Conservation (phyloP, 169 alveolate species). For the Theileria annulata region DNA sequence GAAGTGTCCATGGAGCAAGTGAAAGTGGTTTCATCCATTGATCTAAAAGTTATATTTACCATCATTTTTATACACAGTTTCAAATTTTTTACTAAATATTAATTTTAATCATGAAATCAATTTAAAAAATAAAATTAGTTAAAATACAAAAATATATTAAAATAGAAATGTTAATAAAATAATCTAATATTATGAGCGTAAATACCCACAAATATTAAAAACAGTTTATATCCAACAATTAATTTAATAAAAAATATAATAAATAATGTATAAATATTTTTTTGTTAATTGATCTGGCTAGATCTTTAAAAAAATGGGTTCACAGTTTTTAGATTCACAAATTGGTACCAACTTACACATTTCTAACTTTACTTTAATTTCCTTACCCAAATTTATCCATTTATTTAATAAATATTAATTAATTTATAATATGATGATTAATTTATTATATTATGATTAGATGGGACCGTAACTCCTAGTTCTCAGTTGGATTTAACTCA, state of each 20-base stretch:
- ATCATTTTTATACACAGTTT: neutral
- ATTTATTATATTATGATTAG: neutral
- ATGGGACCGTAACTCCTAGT: neutral
- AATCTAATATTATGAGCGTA: neutral
- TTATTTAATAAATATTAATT: no score
- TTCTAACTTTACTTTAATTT: neutral
- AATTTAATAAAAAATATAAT: no score
- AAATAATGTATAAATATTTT: neutral
- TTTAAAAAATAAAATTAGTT: no score
- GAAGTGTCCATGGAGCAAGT: conserved; percentile 7
- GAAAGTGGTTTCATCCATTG: conserved; percentile 23
- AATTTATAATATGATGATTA: no score
- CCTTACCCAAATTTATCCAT: neutral
- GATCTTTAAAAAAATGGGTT: neutral
- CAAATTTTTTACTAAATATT: no score
- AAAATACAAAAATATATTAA: no score
- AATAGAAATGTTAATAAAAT: no score
- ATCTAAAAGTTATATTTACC: conserved; percentile 30
- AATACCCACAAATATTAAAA: neutral
- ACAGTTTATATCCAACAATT: neutral
- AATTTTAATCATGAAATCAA: neutral
- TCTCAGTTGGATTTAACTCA: conserved; percentile 1
- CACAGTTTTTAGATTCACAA: neutral
- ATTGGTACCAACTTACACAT: neutral
- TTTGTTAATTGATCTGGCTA: neutral